These are phyloP conservation scores for Juncus effusus DNA, from an alignment of 176 grass and related monocot genomes.

Conservation along the genomic window DNA sequence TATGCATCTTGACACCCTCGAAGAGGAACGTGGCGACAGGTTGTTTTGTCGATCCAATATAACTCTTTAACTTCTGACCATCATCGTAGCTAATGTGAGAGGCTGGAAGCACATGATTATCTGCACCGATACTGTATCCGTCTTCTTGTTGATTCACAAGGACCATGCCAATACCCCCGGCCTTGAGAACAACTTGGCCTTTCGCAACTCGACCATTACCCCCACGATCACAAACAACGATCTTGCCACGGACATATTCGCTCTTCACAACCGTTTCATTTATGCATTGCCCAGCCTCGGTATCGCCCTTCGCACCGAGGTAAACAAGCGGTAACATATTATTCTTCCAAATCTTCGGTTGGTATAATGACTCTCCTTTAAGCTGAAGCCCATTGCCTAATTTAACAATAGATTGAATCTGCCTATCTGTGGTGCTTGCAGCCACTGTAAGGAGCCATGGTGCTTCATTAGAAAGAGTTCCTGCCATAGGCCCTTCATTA, in stretches of 20 bases:
- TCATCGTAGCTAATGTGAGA: slow-evolving; percentile 28
- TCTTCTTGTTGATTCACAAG: slow-evolving; percentile 1
- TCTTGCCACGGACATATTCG: slow-evolving; percentile 47
- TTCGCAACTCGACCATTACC: slow-evolving; percentile 28
- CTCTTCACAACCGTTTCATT: slow-evolving; percentile 22
- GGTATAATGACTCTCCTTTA: slow-evolving; percentile 57
- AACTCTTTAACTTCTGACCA: slow-evolving; percentile 35
- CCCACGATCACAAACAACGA: slow-evolving; percentile 53
- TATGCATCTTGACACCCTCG: slow-evolving; percentile 43
- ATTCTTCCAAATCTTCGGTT: slow-evolving; percentile 30
- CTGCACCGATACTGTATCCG: slow-evolving; percentile 32
- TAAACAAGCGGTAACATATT: slow-evolving; percentile 32
- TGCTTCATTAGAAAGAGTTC: slow-evolving; percentile 61
- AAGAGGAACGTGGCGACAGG: slow-evolving; percentile 50
- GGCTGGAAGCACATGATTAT: slow-evolving; percentile 52
- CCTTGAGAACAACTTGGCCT: slow-evolving; percentile 33
- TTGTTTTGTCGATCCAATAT: slow-evolving; percentile 40
- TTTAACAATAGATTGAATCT: slow-evolving; percentile 39
- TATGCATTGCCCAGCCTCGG: slow-evolving; percentile 29
- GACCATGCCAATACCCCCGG: slow-evolving; percentile 49
- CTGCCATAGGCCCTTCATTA: slow-evolving; percentile 45
- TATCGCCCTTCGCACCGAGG: background rate
- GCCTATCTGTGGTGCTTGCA: slow-evolving; percentile 58
- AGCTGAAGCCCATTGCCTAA: slow-evolving; percentile 42
- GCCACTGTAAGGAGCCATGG: slow-evolving; percentile 84